Conservation (phyloP, 2,329 filamentous ascomycete genomes). For the Coccinonectria pachysandricola region DNA sequence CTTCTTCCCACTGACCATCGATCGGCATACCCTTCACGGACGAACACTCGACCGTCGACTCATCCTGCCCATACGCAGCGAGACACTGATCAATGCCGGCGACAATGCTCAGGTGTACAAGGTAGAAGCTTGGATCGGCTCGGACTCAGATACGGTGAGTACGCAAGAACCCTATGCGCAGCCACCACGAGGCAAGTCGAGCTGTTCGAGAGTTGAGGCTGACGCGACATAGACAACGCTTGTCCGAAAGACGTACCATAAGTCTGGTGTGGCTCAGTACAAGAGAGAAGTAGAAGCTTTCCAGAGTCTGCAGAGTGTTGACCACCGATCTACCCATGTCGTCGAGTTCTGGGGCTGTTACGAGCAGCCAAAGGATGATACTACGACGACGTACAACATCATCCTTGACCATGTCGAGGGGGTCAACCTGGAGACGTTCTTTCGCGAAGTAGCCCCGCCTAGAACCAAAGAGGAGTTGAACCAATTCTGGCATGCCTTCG, state of each 20-base stretch:
- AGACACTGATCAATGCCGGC: neutral
- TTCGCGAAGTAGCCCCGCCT: neutral
- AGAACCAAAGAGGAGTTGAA: neutral
- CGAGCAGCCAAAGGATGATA: neutral
- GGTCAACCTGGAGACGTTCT: conserved; percentile 2
- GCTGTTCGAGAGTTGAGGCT: neutral
- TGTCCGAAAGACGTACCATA: conserved; percentile 2
- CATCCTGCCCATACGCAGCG: conserved; percentile 2
- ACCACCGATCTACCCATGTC: conserved; percentile 1
- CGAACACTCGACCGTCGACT: neutral
- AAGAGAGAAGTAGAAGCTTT: conserved; percentile 4
- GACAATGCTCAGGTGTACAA: conserved; percentile 1
- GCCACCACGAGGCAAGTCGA: no score
- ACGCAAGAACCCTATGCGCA: no score
- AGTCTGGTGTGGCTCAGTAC: neutral
- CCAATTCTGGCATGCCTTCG: conserved; percentile 4
- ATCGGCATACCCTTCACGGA: neutral
- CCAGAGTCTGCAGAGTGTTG: neutral
- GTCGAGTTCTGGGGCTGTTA: conserved; percentile 5
- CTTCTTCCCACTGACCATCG: conserved; percentile 2
- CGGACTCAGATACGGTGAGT: no score
- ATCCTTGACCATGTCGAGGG: conserved; percentile 4
- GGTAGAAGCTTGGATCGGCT: neutral
- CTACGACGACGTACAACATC: conserved; percentile 3
- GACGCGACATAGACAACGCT: neutral